Conservation (phyloP, 257 asterid genomes). For the Solanum phureja region DNA sequence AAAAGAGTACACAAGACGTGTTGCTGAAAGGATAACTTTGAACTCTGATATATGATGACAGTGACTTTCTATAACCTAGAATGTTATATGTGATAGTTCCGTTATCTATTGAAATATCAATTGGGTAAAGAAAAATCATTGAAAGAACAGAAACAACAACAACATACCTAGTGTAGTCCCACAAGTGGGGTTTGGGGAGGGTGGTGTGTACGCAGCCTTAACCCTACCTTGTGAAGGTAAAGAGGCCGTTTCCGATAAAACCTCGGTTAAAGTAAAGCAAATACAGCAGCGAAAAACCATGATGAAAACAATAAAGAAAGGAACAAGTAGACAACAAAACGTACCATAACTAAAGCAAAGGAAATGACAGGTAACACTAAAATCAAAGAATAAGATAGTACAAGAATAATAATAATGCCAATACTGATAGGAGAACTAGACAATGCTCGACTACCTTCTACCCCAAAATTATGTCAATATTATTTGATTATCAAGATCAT, state of each 20-base stretch:
- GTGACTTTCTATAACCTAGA: neutral
- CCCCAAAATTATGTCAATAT: neutral
- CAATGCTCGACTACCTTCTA: neutral
- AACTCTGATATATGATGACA: neutral
- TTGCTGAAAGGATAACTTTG: neutral
- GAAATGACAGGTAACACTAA: neutral
- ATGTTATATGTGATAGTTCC: neutral
- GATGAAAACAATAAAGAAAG: neutral
- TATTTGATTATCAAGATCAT: neutral
- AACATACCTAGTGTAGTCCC: neutral
- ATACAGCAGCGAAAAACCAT: neutral
- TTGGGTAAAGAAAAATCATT: neutral
- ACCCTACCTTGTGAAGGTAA: neutral
- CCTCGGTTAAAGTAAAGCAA: neutral
- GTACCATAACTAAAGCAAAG: neutral
- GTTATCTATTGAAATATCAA: neutral
- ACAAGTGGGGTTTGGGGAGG: neutral
- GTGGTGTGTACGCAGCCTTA: neutral
- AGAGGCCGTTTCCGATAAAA: neutral
- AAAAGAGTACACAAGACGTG: neutral
- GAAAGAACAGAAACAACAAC: neutral
- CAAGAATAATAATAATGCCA: neutral
- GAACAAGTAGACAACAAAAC: neutral
- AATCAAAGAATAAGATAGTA: neutral
- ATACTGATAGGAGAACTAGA: neutral